Base-by-base conservation (phyloP, 83 land plant species). In the Picea abies region DNA sequence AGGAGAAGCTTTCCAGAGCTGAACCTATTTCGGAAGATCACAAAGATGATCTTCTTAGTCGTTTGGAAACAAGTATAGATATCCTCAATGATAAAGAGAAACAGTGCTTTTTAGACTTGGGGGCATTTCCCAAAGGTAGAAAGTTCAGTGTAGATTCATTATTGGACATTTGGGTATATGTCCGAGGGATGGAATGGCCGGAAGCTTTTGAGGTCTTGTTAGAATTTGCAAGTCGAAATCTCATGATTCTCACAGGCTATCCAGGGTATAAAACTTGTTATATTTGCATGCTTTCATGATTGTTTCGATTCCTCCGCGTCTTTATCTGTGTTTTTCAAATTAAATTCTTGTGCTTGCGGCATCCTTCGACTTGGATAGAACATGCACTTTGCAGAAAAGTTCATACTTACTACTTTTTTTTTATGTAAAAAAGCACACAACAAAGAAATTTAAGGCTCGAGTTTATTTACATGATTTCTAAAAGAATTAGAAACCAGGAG, bases 21-120 rank as follows among this genome's bases (percentile, higher is more conserved):
- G 71, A 29, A 32, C 39, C 72, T 79, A 81, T 68, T 7, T 29
- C 32, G 15, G 4, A 29, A n/a, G 5, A 84, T 86, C 26, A 84
- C 89, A 12, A 89, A 73, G 90, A 88, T 35, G 72, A 9, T 4
- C 78, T 85, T 19, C 89, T 92, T n/a, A 80, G 89, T 9, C 80
- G 86, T 32, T 82, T 92, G 88, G 86, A 84, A 47, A 20, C 85
- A 4, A 89, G 90, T 58, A 62, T 92, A 9, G 83, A 29, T 26
- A 29, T 7, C 37, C 71, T 68, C 14, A 17, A 12, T 68, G 71
- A 32, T 4, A 1, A 12, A 20, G n/a, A 62, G 71, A 29, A 12
- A 64, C 89, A 89, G 71, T 92, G 94, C 64, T 92, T 89, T 83
- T 77, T 92, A 72, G 94, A 92, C 60, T 80, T 92, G 84, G 91